Conservation (phyloP, 495 filamentous ascomycete species). For the Platismatia glauca region DNA sequence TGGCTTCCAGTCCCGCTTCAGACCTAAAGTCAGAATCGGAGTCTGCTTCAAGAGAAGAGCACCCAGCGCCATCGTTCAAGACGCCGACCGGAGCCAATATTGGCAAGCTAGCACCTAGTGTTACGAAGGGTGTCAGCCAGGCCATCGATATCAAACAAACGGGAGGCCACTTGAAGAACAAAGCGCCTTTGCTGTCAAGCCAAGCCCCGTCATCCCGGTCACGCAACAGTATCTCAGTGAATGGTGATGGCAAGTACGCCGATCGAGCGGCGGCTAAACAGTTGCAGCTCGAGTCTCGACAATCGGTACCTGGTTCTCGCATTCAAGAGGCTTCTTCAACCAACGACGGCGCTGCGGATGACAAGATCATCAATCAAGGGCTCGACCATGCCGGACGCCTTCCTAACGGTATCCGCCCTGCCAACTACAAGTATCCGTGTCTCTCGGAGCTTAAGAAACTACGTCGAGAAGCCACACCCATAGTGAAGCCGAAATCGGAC, state of each 20-base stretch:
- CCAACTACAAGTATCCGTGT: conserved; percentile 13
- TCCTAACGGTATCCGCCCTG: conserved; percentile 12
- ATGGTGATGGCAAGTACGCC: background rate
- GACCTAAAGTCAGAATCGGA: background rate
- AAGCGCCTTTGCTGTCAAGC: background rate
- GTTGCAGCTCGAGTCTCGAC: conserved; percentile 4
- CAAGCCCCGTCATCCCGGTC: background rate
- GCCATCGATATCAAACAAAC: background rate
- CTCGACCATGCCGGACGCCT: conserved; percentile 11
- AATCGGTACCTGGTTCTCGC: background rate
- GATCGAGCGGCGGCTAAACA: conserved; percentile 7
- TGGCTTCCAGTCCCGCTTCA: background rate
- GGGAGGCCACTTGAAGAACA: background rate
- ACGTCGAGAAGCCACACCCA: background rate
- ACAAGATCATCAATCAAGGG: background rate
- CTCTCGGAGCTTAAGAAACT: conserved; percentile 13
- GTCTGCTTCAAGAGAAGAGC: background rate
- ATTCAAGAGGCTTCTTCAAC: background rate
- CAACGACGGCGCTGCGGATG: background rate
- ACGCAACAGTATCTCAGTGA: background rate
- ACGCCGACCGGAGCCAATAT: background rate
- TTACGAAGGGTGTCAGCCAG: background rate
- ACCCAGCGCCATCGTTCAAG: background rate
- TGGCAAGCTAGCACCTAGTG: background rate
- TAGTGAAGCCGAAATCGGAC: background rate